These are phyloP conservation scores for Fusarium sp. DNA, from an alignment of 2,329 filamentous ascomycete species.

Conservation along the genomic window DNA sequence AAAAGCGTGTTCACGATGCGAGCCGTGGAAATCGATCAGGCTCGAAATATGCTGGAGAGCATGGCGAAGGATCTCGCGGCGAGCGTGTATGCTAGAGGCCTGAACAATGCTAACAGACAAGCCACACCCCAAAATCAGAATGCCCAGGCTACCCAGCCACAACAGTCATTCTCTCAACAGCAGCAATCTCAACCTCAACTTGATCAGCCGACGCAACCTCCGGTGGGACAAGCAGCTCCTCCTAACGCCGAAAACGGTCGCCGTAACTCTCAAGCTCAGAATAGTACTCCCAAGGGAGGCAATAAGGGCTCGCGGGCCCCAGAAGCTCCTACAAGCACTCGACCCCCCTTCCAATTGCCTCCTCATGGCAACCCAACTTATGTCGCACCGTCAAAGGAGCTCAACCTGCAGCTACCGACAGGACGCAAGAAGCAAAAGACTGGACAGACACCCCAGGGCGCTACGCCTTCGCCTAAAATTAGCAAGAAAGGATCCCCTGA, in stretches of 20 bases:
- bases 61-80: slow-evolving; percentile 60
- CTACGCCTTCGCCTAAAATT: slow-evolving; percentile 59
- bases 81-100: slow-evolving; percentile 42
- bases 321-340: slow-evolving; percentile 65
- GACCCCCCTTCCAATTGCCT: slow-evolving; percentile 65
- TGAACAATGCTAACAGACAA: slow-evolving; percentile 44
- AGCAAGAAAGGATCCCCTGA: slow-evolving; percentile 60
- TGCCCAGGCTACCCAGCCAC: slow-evolving; percentile 47
- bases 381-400: slow-evolving; percentile 60
- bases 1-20: slow-evolving; percentile 63
- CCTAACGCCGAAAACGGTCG: slow-evolving; percentile 60
- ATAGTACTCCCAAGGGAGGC: slow-evolving; percentile 49
- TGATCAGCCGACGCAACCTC: slow-evolving; percentile 35
- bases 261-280: slow-evolving; percentile 60
- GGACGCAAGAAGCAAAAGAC: slow-evolving; percentile 67
- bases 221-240: slow-evolving; percentile 43
- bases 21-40: slow-evolving; percentile 61
- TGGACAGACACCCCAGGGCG: slow-evolving; percentile 49
- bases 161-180: slow-evolving; percentile 46
- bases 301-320: slow-evolving; percentile 61
- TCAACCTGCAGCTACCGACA: slow-evolving; percentile 65
- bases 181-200: slow-evolving; percentile 45
- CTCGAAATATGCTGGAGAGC: slow-evolving; percentile 57
- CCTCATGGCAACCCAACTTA: slow-evolving; percentile 69
- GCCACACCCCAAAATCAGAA: slow-evolving; percentile 42